Evolutionary conservation across 176 grass and related monocot species (phyloP), one percentile per base, ranked within the genome.

Genomic region (Cenchrus purpureus): DNA sequence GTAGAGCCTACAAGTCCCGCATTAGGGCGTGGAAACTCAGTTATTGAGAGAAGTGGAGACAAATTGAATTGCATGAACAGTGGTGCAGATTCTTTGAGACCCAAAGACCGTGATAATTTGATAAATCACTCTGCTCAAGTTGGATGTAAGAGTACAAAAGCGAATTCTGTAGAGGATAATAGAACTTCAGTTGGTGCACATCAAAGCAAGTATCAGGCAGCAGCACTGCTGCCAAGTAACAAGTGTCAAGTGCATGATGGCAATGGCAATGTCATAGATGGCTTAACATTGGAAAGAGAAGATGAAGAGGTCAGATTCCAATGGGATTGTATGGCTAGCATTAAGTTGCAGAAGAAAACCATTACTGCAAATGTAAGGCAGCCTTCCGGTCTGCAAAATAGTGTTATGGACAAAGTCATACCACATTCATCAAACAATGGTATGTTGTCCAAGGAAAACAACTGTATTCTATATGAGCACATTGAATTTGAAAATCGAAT

Each of bases 401-500:
- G 48, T 31, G 22, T 10, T 82, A 8, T 48, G 53, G 53, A 71
- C n/a, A 46, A 22, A 49, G 43, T 10, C 52, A 48, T 60, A 8
- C 37, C 52, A 6, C 19, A 53, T 45, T 31, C 80, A 71, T 37
- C 37, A 82, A 70, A 71, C 29, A 60, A 28, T 15, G 42, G n/a
- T 82, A 10, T 45, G 10, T 29, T 82, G 42, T 3, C 20, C 2
- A 73, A 50, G 70, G 85, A 87, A 15, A 75, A 31, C 52, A 59
- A 49, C 44, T 57, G 25, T 56, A 9, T 68, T 16, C 58, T n/a
- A 61, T 61, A 2, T 61, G 58, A 61, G 58, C 19, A n/a, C 19
- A 59, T n/a, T 59, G n/a, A 61, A 10, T 25, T 61, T 22, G 20
- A 74, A 48, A 67, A 81, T 87, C n/a, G 2, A 66, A 74, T 74